Conservation (phyloP, 257 asterid species). For the Handroanthus guayacan region DNA sequence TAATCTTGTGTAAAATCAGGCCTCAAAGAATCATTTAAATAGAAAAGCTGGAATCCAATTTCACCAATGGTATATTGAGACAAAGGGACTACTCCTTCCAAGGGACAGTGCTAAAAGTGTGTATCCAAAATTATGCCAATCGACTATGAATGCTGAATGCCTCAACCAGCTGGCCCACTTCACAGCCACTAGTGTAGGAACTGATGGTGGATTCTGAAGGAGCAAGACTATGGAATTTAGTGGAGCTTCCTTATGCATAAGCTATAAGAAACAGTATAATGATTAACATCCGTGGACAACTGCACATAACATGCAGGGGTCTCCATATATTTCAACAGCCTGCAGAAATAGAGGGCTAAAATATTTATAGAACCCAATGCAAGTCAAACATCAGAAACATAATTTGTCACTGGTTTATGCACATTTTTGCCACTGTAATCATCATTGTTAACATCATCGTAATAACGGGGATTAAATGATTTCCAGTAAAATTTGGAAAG, state of each 20-base stretch:
- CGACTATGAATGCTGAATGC: conserved; percentile 71
- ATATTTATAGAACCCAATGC: conserved; percentile 13
- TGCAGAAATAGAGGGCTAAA: neutral
- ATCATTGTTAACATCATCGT: neutral
- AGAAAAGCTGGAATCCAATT: conserved; percentile 25
- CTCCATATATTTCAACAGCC: conserved; percentile 26
- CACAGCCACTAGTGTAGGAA: conserved; percentile 94
- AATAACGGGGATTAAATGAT: neutral
- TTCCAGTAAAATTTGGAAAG: neutral
- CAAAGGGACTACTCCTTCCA: conserved; percentile 83
- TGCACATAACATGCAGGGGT: conserved; percentile 4
- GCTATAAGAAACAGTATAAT: conserved; percentile 1
- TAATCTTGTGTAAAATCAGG: conserved; percentile 28
- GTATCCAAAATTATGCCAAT: conserved; percentile 98
- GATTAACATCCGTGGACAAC: neutral
- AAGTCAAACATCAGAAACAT: conserved; percentile 5
- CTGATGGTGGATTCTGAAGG: conserved; percentile 97
- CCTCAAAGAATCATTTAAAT: conserved; percentile 24
- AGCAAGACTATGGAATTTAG: conserved; percentile 28
- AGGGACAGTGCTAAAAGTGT: conserved; percentile 85
- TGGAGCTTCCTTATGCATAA: conserved; percentile 20
- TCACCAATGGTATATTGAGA: conserved; percentile 81
- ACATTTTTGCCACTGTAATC: neutral
- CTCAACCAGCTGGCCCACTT: conserved; percentile 92
- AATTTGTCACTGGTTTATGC: conserved; percentile 5